Conservation (phyloP, 1,284 basidiomycete genomes). For the Coniophora puteana region DNA sequence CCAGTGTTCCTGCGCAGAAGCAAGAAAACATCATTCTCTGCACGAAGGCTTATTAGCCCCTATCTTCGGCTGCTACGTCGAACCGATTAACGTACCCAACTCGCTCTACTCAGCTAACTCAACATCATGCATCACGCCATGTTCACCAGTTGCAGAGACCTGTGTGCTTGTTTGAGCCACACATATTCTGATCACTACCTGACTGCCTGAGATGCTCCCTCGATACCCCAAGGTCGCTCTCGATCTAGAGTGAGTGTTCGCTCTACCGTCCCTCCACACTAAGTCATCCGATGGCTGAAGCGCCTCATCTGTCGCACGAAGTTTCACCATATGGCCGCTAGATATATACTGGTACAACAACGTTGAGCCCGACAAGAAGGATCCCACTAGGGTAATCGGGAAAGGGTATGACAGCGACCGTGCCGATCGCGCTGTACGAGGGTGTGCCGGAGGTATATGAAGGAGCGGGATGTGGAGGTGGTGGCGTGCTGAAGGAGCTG, state of each 20-base stretch:
- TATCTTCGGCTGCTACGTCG: too few relatives aligned
- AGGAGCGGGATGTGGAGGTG: slow-evolving; percentile 50
- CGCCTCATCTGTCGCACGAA: slow-evolving; percentile 2
- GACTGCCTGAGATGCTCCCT: slow-evolving; percentile 15
- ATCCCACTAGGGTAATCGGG: slow-evolving; percentile 34
- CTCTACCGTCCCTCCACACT: neutral
- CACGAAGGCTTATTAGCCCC: too few relatives aligned
- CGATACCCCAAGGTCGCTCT: slow-evolving; percentile 73
- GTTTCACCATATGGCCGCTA: slow-evolving; percentile 64
- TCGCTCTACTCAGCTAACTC: too few relatives aligned
- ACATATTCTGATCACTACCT: too few relatives aligned
- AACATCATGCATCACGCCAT: too few relatives aligned
- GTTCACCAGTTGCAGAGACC: too few relatives aligned
- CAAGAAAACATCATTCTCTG: too few relatives aligned
- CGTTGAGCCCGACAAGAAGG: slow-evolving; percentile 57
- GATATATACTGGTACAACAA: slow-evolving; percentile 80
- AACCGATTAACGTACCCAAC: too few relatives aligned
- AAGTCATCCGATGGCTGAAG: neutral
- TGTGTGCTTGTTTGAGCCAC: too few relatives aligned
- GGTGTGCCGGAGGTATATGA: slow-evolving; percentile 72
- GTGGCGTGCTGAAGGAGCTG: slow-evolving; percentile 77
- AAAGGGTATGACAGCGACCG: slow-evolving; percentile 41
- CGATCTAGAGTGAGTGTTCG: slow-evolving; percentile 72
- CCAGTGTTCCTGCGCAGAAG: too few relatives aligned
- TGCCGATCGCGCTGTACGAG: slow-evolving; percentile 63